Conservation (phyloP, 2,329 filamentous ascomycete genomes). For the Fusarium sp. region DNA sequence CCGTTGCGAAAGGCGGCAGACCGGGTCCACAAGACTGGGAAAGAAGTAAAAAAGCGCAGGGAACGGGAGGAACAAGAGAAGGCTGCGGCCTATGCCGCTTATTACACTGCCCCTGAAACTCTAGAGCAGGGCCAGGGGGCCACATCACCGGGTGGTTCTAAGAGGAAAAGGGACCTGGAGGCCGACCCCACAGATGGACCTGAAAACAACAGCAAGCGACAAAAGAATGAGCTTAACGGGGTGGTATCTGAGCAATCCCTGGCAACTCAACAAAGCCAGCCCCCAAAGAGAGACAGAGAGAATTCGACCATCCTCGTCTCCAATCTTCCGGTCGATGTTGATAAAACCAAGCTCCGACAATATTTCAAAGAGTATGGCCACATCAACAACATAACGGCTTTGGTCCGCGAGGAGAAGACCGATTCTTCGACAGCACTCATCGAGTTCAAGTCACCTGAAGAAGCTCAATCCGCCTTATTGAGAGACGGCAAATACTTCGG, state of each 20-base stretch:
- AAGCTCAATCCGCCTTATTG: slow-evolving; percentile 83
- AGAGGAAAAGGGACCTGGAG: slow-evolving; percentile 80
- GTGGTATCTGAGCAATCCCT: slow-evolving; percentile 36
- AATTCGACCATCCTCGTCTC: slow-evolving; percentile 86
- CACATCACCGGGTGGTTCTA: slow-evolving; percentile 60
- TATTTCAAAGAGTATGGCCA: slow-evolving; percentile 93
- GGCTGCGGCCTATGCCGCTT: slow-evolving; percentile 62
- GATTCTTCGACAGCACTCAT: slow-evolving; percentile 78
- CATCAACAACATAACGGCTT: slow-evolving; percentile 79
- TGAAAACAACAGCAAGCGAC: slow-evolving; percentile 74
- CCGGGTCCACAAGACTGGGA: slow-evolving; percentile 76
- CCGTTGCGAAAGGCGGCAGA: slow-evolving; percentile 80
- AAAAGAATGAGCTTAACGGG: slow-evolving; percentile 60
- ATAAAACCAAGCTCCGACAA: slow-evolving; percentile 80
- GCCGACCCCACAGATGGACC: slow-evolving; percentile 55
- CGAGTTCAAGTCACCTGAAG: slow-evolving; percentile 85
- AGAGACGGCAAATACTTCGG: slow-evolving; percentile 84
- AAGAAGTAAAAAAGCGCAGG: slow-evolving; percentile 71
- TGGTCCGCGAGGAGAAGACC: slow-evolving; percentile 69
- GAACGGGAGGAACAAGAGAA: slow-evolving; percentile 73
- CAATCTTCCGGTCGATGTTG: slow-evolving; percentile 77
- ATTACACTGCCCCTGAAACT: slow-evolving; percentile 50
- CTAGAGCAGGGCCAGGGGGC: slow-evolving; percentile 29
- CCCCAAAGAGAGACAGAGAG: slow-evolving; percentile 84
- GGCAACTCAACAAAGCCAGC: slow-evolving; percentile 43